Base-by-base conservation (phyloP, 2,329 filamentous ascomycete species). In the Teratosphaeria viscida region DNA sequence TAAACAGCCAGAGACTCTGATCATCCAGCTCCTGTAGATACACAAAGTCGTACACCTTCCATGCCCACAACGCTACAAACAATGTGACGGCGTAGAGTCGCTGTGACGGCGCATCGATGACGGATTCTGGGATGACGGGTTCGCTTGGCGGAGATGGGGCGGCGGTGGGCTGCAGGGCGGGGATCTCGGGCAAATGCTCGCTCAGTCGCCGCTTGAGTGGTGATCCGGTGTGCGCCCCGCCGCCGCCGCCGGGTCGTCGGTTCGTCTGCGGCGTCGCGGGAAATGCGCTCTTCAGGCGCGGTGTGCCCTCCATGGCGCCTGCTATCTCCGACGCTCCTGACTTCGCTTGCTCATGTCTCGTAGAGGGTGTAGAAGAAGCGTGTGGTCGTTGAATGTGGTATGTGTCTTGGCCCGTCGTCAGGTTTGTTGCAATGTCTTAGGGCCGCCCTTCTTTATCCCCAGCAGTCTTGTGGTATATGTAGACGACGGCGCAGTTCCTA, bases 41-140 rank as follows among this genome's bases (percentile, higher is more conserved):
- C 64, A 85, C 84, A 79, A 89, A 95, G 77, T 99, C 91, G 74
- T 91, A 96, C 37, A 94, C 76, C 68, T 90, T 87, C 87, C 90
- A 97, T 62, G 85, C 85, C 74, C 89, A 82, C 27, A 99, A 76
- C 35, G 82, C 79, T 52, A 86, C 73, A 73, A 95, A 97, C 64
- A 95, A 75, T n/a, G 85, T 86, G 63, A 88, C 82, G 55, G 90
- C 87, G 72, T 95, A 96, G 68, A 96, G 83, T 59, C 94, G 85
- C 76, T 99, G 94, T 57, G 89, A 89, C 6, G 94, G 92, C 54
- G 90, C 90, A 78, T 97, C 92, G 73, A 97, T 81, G 54, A 95
- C 78, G 64, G 84, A 82, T 64, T 90, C 79, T 12, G 94, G 88
- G 69, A 99, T 92, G 59, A 95, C 76, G 37, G 94, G 92, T 57